These are phyloP conservation scores for Chrysanthemum lavandulifolium DNA, from an alignment of 129 eudicot genomes.

Conservation along the genomic window DNA sequence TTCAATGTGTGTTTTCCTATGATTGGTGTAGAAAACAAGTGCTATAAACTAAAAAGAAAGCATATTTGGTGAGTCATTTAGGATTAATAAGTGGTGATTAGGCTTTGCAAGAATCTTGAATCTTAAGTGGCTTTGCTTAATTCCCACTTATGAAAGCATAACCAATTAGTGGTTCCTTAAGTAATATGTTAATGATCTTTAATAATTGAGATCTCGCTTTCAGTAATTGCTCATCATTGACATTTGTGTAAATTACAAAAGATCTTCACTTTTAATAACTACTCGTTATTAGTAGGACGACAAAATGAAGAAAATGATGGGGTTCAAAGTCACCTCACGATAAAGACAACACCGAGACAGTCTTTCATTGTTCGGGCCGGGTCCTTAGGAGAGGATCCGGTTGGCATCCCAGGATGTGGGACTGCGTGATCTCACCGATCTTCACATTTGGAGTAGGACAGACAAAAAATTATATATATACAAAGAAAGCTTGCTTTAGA, in stretches of 20 bases:
- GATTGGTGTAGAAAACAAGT: slow-evolving; percentile 19
- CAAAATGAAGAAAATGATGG: too few species aligned
- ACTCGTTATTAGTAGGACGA: too few species aligned
- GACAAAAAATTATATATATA: too few species aligned
- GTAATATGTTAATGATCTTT: slow-evolving; percentile 13
- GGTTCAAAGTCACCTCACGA: too few species aligned
- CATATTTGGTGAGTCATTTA: slow-evolving; percentile 22
- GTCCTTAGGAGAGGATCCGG: too few species aligned
- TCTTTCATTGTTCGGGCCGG: too few species aligned
- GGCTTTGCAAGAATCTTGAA: slow-evolving; percentile 36
- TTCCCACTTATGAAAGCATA: slow-evolving; percentile 32
- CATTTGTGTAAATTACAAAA: neutral
- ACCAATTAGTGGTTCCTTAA: slow-evolving; percentile 13
- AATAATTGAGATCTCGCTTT: slow-evolving; percentile 1
- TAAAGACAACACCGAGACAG: too few species aligned
- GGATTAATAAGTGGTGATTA: slow-evolving; percentile 29
- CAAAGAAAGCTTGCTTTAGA: too few species aligned
- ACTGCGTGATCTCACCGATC: too few species aligned
- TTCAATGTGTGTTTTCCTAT: neutral
- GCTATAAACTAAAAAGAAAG: slow-evolving; percentile 10
- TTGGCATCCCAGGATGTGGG: too few species aligned
- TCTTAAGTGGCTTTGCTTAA: slow-evolving; percentile 27
- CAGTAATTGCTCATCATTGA: neutral
- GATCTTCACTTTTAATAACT: neutral
- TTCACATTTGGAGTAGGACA: too few species aligned